Percentiles rank a stretch among this genome's conserved stretches.
These are phyloP conservation scores for Boletus rufocinnamomeus DNA, from an alignment of 768 basidiomycete species.

Conservation along the genomic window DNA sequence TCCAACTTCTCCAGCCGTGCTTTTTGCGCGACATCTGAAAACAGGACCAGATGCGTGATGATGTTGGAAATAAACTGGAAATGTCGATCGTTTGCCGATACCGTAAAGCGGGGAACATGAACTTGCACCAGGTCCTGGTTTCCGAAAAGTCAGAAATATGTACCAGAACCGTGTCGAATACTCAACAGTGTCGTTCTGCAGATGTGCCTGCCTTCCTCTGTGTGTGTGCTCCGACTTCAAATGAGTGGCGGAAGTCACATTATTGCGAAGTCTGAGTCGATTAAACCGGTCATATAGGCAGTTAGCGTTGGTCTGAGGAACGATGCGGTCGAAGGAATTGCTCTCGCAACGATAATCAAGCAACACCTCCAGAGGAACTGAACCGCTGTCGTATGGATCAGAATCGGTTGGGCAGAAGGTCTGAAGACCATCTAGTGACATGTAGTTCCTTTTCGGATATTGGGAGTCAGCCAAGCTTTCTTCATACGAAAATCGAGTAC, in stretches of 20 bases:
- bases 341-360: slow-evolving; percentile 85
- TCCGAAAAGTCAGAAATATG: slow-evolving; percentile 13
- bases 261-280: slow-evolving; percentile 78
- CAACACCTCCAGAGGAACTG: slow-evolving; percentile 87
- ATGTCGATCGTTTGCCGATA: slow-evolving; percentile 79
- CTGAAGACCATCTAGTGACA: slow-evolving; percentile 78
- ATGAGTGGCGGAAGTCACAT: slow-evolving; percentile 53
- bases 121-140: slow-evolving; percentile 78
- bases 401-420: slow-evolving; percentile 72
- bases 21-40: slow-evolving; percentile 84
- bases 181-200: slow-evolving; percentile 65
- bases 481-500: slow-evolving; percentile 39
- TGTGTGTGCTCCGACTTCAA: slow-evolving; percentile 41
- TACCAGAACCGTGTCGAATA: neutral
- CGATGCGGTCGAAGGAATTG: slow-evolving; percentile 81
- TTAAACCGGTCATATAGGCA: slow-evolving; percentile 96
- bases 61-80: slow-evolving; percentile 86
- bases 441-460: slow-evolving; percentile 62
- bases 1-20: slow-evolving; percentile 76
- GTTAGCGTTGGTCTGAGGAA: slow-evolving; percentile 83
- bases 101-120: slow-evolving; percentile 82
- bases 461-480: slow-evolving; percentile 1
- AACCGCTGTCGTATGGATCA: slow-evolving; percentile 46
- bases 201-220: slow-evolving; percentile 41
- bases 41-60: slow-evolving; percentile 84